Evolutionary conservation across 148 eudicot species (phyloP), one percentile per base, ranked within the genome.

Genomic region (Tetragonia tetragonoides): DNA sequence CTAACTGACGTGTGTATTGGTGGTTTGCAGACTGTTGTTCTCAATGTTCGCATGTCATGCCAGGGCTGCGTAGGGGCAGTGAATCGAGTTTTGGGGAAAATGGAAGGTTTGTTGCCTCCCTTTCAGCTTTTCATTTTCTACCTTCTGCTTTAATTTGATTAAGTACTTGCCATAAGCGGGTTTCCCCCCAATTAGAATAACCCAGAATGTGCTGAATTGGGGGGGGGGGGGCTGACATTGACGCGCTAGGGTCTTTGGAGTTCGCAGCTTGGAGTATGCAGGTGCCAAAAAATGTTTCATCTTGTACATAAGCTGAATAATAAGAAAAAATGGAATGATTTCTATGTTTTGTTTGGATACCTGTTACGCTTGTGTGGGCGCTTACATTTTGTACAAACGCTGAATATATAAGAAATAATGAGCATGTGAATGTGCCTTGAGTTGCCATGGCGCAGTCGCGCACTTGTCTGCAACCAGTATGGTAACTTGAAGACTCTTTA

Each of bases 41-140:
- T 93, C 79, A 90, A 87, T 87, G 98, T 93, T 88, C 86, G 80
- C 85, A 93, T 93, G 97, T 86, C 98, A 53, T 93, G 98, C 82
- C 81, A 88, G 87, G 98, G 98, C 49, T 93, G 98, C 71, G 87
- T 84, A 6, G 98, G 98, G 60, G 98, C 98, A 12, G 98, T 93
- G 72, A 84, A 89, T 81, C 81, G 98, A 84, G 98, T 90, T 68
- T 68, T 93, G 40, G 94, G 86, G 60, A 93, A 91, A 84, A 88
- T 93, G 98, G 97, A 91, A 78, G 98, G 98, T 93, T 54, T 69
- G 91, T 83, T 63, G 11, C 62, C 67, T 34, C 39, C 28, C 40
- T 4, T 6, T 66, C 23, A 3, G n/a, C 17, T 70, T 57, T 38
- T 57, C 16, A 14, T 69, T 81, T 20, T 5, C 62, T 24, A 7